These are phyloP conservation scores for Acanthamoeba healyi DNA, from an alignment of 208 protist species.

Conservation along the genomic window DNA sequence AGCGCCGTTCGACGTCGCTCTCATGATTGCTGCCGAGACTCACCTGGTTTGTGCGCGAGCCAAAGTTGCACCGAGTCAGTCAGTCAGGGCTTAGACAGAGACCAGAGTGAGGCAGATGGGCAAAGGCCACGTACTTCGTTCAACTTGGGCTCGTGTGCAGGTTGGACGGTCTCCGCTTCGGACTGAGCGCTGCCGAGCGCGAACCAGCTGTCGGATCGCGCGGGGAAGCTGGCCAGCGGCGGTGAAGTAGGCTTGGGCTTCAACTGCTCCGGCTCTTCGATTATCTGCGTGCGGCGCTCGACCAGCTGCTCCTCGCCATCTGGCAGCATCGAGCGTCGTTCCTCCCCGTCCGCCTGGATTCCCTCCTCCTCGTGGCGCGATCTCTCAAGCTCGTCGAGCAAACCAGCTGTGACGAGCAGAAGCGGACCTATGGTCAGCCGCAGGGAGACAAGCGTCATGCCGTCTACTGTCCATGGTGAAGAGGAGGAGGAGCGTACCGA, in stretches of 20 bases:
- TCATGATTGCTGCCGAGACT: neutral
- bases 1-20: constrained; percentile 27
- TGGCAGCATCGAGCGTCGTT: neutral
- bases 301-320: neutral
- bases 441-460: no score
- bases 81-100: neutral
- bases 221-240: neutral
- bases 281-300: neutral
- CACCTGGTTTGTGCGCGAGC: neutral
- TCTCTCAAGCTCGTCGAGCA: neutral
- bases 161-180: neutral
- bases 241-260: neutral
- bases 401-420: neutral
- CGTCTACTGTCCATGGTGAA: neutral
- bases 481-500: neutral
- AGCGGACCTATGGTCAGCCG: no score
- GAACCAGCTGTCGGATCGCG: constrained; percentile 20
- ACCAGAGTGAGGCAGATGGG: no score
- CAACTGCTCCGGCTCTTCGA: neutral
- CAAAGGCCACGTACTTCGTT: neutral
- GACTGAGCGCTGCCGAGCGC: neutral
- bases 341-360: neutral
- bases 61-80: neutral
- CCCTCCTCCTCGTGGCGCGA: neutral
- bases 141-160: neutral